Evolutionary conservation across 192 early-diverging fungal species (phyloP).

Genomic region (Dissophora ornata): DNA sequence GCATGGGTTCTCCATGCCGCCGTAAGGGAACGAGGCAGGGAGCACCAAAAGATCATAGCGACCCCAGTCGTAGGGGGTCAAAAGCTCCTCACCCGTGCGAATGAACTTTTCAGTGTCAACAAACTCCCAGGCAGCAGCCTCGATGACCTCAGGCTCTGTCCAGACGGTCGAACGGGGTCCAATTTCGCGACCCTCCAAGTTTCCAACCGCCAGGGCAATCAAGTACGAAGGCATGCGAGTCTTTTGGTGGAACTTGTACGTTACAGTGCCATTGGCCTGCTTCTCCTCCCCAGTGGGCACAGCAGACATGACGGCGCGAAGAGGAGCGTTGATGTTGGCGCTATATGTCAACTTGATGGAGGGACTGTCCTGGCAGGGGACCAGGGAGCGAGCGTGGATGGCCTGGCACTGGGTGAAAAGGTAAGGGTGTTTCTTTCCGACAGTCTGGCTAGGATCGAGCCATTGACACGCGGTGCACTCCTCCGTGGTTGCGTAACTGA

Average conservation of each 20-base stretch:
- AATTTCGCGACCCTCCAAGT: conserved; percentile 82
- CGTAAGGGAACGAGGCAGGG: conserved; percentile 89
- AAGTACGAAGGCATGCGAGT: conserved; percentile 95
- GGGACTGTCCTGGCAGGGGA: conserved; percentile 92
- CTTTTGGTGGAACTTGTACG: conserved; percentile 86
- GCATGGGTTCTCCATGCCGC: conserved; percentile 98
- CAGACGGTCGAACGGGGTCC: conserved; percentile 96
- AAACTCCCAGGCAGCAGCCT: conserved; percentile 96
- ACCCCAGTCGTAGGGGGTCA: conserved; percentile 97
- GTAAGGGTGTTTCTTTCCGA: conserved; percentile 94
- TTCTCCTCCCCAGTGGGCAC: conserved; percentile 72
- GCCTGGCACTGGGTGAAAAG: conserved; percentile 97
- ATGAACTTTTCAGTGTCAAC: conserved; percentile 76
- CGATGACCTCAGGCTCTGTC: conserved; percentile 92
- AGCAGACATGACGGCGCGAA: conserved; percentile 96
- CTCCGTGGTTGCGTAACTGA: conserved; percentile 83
- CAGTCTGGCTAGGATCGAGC: conserved; percentile 91
- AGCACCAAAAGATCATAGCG: conserved; percentile 94
- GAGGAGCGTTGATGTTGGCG: conserved; percentile 82
- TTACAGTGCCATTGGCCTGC: conserved; percentile 61
- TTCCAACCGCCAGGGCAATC: conserved; percentile 94
- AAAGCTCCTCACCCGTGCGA: conserved; percentile 72
- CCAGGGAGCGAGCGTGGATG: conserved; percentile 92
- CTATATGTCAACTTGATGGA: conserved; percentile 89
- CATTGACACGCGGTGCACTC: conserved; percentile 93